phyloP scores from a whole-genome alignment of 1,139 yeast genomes.

The Geotrichum reessii region DNA sequence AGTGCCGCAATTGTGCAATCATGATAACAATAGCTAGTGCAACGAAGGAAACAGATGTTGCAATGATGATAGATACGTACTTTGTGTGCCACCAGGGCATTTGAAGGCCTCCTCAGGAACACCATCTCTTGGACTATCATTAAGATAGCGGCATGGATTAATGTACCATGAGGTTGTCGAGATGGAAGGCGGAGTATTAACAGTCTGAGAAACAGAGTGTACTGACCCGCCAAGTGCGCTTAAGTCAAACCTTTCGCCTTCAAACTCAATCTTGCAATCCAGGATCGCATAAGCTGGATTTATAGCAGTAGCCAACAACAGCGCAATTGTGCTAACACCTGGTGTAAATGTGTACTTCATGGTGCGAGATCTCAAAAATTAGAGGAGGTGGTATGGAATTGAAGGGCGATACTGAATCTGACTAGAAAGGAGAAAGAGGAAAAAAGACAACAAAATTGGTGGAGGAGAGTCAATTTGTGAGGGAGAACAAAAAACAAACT shows the following conservation, averaged over 20 bases:
- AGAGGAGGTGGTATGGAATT: background rate
- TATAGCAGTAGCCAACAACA: conserved; percentile 22
- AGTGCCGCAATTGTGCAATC: background rate
- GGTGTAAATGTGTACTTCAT: background rate
- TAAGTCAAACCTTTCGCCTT: conserved; percentile 41
- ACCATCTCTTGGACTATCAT: conserved; percentile 21
- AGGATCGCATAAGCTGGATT: conserved; percentile 36
- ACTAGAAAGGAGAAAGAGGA: background rate
- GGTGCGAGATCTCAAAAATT: background rate
- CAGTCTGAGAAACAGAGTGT: conserved; percentile 38
- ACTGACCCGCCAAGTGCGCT: conserved; percentile 43
- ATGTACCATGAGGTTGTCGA: conserved; percentile 62
- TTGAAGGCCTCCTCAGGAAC: conserved; percentile 33
- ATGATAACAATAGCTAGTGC: conserved; percentile 27
- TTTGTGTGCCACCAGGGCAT: conserved; percentile 65
- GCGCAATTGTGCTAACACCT: conserved; percentile 1
- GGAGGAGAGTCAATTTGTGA: background rate
- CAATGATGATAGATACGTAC: conserved; percentile 10
- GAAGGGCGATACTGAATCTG: background rate
- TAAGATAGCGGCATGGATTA: conserved; percentile 57
- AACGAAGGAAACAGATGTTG: background rate
- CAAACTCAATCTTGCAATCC: conserved; percentile 45
- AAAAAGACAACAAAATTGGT: background rate
- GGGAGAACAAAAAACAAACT: background rate
- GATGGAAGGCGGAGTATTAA: conserved; percentile 72